phyloP scores from a whole-genome alignment of 2,329 filamentous ascomycete species.

The Teratosphaeria destructans region DNA sequence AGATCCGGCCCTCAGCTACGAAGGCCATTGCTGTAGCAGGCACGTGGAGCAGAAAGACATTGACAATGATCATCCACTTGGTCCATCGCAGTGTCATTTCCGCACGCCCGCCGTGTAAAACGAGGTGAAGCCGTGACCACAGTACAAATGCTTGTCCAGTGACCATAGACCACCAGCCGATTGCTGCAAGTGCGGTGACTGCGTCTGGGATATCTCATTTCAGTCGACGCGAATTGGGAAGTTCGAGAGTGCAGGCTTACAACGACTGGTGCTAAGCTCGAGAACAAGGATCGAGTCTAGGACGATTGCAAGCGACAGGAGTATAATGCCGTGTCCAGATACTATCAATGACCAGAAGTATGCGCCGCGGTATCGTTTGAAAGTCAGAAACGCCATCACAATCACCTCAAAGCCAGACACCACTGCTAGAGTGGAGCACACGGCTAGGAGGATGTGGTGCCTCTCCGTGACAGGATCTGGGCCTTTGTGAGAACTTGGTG shows the following conservation, averaged over 20 bases:
- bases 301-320: neutral
- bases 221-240: neutral
- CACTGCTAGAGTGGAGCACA: neutral
- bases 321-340: neutral
- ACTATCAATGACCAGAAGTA: constrained; percentile 41
- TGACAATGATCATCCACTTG: neutral
- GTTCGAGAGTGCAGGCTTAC: neutral
- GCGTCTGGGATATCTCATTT: neutral
- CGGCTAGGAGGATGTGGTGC: neutral
- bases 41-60: neutral
- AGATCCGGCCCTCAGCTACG: neutral
- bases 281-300: neutral
- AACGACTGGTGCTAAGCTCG: neutral
- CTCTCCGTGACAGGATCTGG: neutral
- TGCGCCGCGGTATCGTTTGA: constrained; percentile 35
- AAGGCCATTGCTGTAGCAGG: neutral
- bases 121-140: neutral
- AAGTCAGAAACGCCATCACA: constrained; percentile 27
- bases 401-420: neutral
- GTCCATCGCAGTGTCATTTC: neutral
- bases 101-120: neutral
- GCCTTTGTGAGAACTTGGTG: neutral
- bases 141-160: neutral
- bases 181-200: neutral
- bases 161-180: neutral